These are phyloP conservation scores for Pythium monospermum DNA, from an alignment of 352 stramenopile genomes.

Conservation along the genomic window DNA sequence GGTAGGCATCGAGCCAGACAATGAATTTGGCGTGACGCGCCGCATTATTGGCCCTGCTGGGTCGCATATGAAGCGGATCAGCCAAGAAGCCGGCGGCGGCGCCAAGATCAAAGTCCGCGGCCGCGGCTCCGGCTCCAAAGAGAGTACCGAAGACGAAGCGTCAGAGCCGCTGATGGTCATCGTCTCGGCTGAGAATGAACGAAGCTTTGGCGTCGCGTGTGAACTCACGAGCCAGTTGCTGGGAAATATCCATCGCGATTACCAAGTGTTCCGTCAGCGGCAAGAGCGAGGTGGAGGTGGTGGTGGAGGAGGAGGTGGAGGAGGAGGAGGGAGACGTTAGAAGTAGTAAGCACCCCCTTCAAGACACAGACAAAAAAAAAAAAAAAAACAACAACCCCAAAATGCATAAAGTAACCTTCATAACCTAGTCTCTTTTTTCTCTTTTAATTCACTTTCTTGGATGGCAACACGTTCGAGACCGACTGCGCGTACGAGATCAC, in stretches of 20 bases:
- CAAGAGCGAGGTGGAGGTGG: slow-evolving; percentile 25
- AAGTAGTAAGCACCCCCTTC: no score
- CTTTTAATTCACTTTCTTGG: slow-evolving; percentile 84
- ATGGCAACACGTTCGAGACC: slow-evolving; percentile 73
- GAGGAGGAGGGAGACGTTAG: slow-evolving; percentile 8
- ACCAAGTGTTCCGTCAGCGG: slow-evolving; percentile 55
- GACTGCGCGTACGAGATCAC: slow-evolving; percentile 97
- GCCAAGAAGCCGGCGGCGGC: slow-evolving; percentile 66
- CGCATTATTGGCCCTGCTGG: slow-evolving; percentile 77
- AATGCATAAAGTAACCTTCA: no score
- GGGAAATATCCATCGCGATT: slow-evolving; percentile 68
- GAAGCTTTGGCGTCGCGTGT: slow-evolving; percentile 75
- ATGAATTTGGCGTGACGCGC: slow-evolving; percentile 77
- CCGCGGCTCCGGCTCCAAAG: slow-evolving; percentile 71
- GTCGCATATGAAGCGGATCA: slow-evolving; percentile 87
- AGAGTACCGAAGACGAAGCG: slow-evolving; percentile 58
- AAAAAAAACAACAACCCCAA: no score
- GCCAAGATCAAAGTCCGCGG: slow-evolving; percentile 85
- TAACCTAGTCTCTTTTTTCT: no score
- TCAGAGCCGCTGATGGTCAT: slow-evolving; percentile 81
- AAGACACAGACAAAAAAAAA: no score
- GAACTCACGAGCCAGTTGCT: slow-evolving; percentile 65
- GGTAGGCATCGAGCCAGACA: slow-evolving; percentile 84
- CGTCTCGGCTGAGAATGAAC: slow-evolving; percentile 82
- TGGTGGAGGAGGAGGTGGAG: slow-evolving; percentile 1